Evolutionary conservation across 768 basidiomycete species (phyloP), one percentile per base, ranked within the genome.

Genomic region (Mycena galopus): DNA sequence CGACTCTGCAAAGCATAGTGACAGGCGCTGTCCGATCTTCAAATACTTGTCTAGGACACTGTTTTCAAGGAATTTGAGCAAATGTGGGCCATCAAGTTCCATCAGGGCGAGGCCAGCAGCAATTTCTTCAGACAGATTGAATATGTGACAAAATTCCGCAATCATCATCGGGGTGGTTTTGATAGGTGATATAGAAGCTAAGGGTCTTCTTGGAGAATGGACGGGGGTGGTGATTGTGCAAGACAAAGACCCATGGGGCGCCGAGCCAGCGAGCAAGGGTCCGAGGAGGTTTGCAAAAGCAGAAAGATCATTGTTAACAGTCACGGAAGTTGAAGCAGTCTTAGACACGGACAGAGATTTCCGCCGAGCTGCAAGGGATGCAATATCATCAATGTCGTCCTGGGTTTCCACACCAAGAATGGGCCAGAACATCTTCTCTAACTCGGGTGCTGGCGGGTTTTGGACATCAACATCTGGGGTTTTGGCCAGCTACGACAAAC

Each of bases 51-150:
- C 64, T 4, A 71, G 27, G 17, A 66, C 14, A 0, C 4, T 8
- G 17, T 72, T 66, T 21, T 65, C 47, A 6, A 72, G 6, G 27
- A 23, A 62, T 16, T 19, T 50, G 9, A 72, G 57, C 1, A 67
- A 11, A 35, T 72, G 70, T 1, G 70, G 70, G 4, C 70, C 70
- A 19, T 30, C 35, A 5, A 72, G 27, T 9, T 66, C 37, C 32
- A 72, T 16, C 2, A 35, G 59, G 10, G 17, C 25, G 21, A 72
- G 35, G 2, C 39, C 35, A 37, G 8, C 32, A 1, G 27, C 9
- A 19, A 61, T 51, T 2, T 51, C 50, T 16, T 27, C n/a, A 1
- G 30, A 44, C 4, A 68, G 35, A 2, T 61, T 21, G 16, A 68
- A 68, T 2, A 59, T 33, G 35, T 4, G 29, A n/a, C 59, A 68